Conservation (phyloP, 768 basidiomycete species). For the Suillus subaureus region DNA sequence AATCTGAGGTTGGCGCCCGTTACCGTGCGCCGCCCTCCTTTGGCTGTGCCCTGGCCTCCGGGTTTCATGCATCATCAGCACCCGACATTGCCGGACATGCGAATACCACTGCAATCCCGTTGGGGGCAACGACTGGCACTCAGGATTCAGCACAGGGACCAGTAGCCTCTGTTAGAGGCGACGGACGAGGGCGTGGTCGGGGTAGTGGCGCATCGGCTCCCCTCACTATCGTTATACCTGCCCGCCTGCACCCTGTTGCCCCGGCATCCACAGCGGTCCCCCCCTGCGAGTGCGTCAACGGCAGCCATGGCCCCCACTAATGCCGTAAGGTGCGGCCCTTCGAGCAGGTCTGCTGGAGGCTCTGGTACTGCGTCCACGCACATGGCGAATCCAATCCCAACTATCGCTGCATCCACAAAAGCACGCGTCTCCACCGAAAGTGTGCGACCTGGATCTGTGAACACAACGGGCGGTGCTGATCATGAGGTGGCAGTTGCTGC, state of each 20-base stretch:
- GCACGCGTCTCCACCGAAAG: neutral
- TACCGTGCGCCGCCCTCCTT: neutral
- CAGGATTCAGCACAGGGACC: neutral
- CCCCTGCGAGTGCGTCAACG: neutral
- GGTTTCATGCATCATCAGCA: neutral
- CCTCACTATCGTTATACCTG: neutral
- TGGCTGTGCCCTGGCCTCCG: neutral
- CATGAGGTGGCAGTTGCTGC: neutral
- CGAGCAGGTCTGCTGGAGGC: neutral
- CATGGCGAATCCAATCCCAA: neutral
- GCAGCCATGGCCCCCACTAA: neutral
- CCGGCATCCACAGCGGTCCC: too few relatives aligned
- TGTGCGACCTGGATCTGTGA: neutral
- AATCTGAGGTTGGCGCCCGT: slow-evolving; percentile 15
- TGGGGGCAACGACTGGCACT: neutral
- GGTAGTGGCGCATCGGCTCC: neutral
- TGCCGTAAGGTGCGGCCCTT: neutral
- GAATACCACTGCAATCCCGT: neutral
- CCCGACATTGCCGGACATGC: neutral
- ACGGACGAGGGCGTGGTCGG: neutral
- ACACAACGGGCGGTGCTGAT: neutral
- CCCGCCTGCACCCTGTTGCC: neutral
- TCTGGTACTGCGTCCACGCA: neutral
- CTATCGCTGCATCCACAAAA: neutral
- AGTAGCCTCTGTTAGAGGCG: neutral